Evolutionary conservation across 768 basidiomycete species (phyloP).

Genomic region (Lyophyllum decastes): DNA sequence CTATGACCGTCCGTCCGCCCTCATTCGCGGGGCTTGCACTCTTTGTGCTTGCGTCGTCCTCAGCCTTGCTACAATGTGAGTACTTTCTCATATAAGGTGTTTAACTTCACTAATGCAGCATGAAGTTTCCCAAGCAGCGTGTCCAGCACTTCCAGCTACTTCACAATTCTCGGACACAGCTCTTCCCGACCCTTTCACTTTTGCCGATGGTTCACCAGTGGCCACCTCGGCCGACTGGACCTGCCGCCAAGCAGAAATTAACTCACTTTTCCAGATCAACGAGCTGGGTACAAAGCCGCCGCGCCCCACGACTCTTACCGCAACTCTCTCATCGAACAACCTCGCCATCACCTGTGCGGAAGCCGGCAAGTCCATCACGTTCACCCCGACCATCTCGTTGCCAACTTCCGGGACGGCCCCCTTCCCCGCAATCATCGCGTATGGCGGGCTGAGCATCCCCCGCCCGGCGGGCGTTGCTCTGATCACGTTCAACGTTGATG

Average conservation of each 20-base stretch:
- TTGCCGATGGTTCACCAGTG: slow-evolving; percentile 42
- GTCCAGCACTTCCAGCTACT: neutral
- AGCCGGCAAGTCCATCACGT: slow-evolving; percentile 45
- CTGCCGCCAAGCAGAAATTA: slow-evolving; percentile 50
- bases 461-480: slow-evolving; percentile 35
- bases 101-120: no score
- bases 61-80: no score
- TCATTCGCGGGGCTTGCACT: no score
- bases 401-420: slow-evolving; percentile 40
- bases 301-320: slow-evolving; percentile 43
- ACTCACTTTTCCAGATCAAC: slow-evolving; percentile 45
- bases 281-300: slow-evolving; percentile 52
- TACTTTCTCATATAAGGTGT: no score
- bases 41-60: no score
- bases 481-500: slow-evolving; percentile 51
- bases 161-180: neutral
- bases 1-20: no score
- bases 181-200: slow-evolving; percentile 56
- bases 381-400: slow-evolving; percentile 43
- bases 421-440: slow-evolving; percentile 53
- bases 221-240: slow-evolving; percentile 44
- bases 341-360: slow-evolving; percentile 49
- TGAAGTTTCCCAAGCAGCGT: neutral
- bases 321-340: slow-evolving; percentile 38
- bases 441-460: slow-evolving; percentile 43